Evolutionary conservation across 768 basidiomycete species (phyloP), one percentile per base, ranked within the genome.

Genomic region (Boletus tomentosulus): DNA sequence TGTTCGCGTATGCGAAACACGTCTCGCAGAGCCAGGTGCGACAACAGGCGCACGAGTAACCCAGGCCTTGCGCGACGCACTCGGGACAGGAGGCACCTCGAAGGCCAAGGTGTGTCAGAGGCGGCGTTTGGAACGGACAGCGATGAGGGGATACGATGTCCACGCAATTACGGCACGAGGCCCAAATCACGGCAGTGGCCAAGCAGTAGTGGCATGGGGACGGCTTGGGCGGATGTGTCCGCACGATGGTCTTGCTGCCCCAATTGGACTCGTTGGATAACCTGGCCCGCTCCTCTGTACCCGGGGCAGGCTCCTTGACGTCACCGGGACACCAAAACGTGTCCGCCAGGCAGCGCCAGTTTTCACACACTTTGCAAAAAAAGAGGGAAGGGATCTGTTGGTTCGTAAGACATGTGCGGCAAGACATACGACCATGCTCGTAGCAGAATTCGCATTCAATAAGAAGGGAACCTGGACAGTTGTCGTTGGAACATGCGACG

Each of bases 151-250:
- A 1, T 27, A 6, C 8, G 4, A 41, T 8, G 3, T 19, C 2
- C 1, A 0, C 3, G 8, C n/a, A 15, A 10, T 50, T 54, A 19
- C 5, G 0, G 31, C 62, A 65, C 8, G 0, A 3, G 13, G 0
- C 0, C 59, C 62, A 62, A 8, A 7, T 30, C 1, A 6, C 28
- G 8, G 6, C 16, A 12, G 10, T 1, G 13, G 19, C 9, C 12
- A 6, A 2, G 52, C 57, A 60, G 25, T n/a, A 35, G 1, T 0
- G 33, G 47, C 63, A 65, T 15, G 45, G 33, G 25, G 46, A 25
- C 2, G 60, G 61, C 37, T 47, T 57, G 34, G 38, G 63, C 0
- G 45, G 42, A n/a, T 65, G 63, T 4, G 57, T 41, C 33, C 62
- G 54, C 11, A 54, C 33, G 48, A 62, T 55, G 25, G 41, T 50